Evolutionary conservation across 805 yeast genomes (phyloP).

Genomic region (Ogataea pini): DNA sequence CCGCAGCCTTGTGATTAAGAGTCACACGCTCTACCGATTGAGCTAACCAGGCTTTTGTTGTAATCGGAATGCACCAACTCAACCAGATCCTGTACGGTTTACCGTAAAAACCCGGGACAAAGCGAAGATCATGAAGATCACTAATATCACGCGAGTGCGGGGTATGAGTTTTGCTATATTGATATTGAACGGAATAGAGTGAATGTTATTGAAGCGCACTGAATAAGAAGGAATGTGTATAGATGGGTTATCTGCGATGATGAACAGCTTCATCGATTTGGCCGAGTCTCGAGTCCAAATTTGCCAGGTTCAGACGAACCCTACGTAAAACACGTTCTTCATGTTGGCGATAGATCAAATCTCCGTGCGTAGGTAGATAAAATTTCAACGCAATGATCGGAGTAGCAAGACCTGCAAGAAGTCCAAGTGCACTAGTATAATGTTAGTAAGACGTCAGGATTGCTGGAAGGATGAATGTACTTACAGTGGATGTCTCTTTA

Average conservation of each 20-base stretch:
- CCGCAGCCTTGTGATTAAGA: slow-evolving; percentile 11
- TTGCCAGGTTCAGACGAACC: slow-evolving; percentile 14
- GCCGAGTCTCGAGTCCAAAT: slow-evolving; percentile 18
- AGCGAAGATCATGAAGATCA: background rate
- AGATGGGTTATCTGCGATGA: background rate
- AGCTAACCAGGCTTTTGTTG: slow-evolving; percentile 9
- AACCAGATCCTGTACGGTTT: background rate
- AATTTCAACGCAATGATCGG: slow-evolving; percentile 17
- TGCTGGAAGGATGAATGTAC: background rate
- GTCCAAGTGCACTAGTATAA: slow-evolving; percentile 12
- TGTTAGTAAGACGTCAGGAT: slow-evolving; percentile 1
- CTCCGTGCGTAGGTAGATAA: slow-evolving; percentile 6
- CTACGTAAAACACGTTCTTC: slow-evolving; percentile 19
- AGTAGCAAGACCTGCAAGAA: slow-evolving; percentile 23
- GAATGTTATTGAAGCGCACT: background rate
- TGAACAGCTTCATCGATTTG: slow-evolving; percentile 13
- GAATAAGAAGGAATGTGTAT: background rate
- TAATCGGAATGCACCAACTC: background rate
- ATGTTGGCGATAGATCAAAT: slow-evolving; percentile 18
- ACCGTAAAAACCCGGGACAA: background rate
- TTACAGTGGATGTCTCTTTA: slow-evolving; percentile 4
- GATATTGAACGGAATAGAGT: background rate
- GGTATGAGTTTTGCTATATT: background rate
- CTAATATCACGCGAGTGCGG: background rate
- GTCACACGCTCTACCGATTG: slow-evolving; percentile 19